phyloP scores from a whole-genome alignment of 169 alveolate genomes.

The Eimeria mitis region DNA sequence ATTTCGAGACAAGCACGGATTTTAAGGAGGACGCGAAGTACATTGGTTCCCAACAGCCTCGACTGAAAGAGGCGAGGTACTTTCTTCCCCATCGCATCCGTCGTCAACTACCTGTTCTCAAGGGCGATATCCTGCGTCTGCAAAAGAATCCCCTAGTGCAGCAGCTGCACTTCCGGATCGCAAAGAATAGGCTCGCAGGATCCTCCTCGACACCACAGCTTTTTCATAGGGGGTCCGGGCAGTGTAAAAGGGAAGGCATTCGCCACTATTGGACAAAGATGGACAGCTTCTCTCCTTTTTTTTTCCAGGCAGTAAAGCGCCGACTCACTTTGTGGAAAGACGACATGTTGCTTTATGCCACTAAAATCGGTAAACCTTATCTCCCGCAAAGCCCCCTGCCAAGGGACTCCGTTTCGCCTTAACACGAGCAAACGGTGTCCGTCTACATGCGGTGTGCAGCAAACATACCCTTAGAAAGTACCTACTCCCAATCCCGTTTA shows the following conservation, averaged over 20 bases:
- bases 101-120: neutral
- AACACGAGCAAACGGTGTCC: neutral
- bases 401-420: neutral
- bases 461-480: neutral
- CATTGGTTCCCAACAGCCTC: neutral
- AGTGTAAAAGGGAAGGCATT: neutral
- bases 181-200: neutral
- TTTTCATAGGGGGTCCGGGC: neutral
- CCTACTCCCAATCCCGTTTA: neutral
- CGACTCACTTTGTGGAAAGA: slow-evolving; percentile 36
- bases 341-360: slow-evolving; percentile 34
- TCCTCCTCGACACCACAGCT: neutral
- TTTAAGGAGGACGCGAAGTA: neutral
- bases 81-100: slow-evolving; percentile 2
- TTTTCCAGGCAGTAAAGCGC: slow-evolving; percentile 26
- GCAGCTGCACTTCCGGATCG: neutral
- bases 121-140: neutral
- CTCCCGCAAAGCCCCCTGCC: neutral
- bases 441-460: neutral
- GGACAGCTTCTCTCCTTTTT: slow-evolving; percentile 12
- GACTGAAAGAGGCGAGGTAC: neutral
- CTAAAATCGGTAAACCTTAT: slow-evolving; percentile 18
- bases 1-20: neutral
- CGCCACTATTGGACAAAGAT: slow-evolving; percentile 65
- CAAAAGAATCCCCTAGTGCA: neutral